phyloP scores from a whole-genome alignment of 345 rosid genomes.

The Gossypium longicalyx region DNA sequence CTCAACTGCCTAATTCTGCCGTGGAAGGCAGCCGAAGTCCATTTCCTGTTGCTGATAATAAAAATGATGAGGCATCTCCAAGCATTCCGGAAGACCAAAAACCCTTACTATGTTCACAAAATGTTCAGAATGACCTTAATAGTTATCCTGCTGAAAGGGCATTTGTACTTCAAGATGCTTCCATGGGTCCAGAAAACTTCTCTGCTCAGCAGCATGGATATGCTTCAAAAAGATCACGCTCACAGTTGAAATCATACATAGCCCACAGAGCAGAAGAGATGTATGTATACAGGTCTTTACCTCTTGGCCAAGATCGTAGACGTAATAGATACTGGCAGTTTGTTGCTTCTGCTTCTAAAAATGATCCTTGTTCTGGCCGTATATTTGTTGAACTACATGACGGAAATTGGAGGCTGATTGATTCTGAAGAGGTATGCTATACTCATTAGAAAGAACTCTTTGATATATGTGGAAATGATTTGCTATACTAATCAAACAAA shows the following conservation, averaged over 20 bases:
- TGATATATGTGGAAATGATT: neutral
- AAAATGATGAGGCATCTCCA: slow-evolving; percentile 48
- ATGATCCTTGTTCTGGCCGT: slow-evolving; percentile 87
- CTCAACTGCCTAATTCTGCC: slow-evolving; percentile 31
- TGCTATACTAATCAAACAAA: neutral
- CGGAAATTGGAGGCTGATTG: slow-evolving; percentile 85
- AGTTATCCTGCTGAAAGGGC: slow-evolving; percentile 42
- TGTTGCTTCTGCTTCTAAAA: slow-evolving; percentile 78
- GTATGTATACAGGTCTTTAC: slow-evolving; percentile 87
- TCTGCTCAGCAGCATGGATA: slow-evolving; percentile 57
- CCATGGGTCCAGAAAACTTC: slow-evolving; percentile 46
- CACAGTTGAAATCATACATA: slow-evolving; percentile 83
- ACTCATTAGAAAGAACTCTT: neutral
- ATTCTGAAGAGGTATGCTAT: slow-evolving; percentile 70
- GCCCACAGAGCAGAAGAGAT: slow-evolving; percentile 92
- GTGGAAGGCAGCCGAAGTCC: slow-evolving; percentile 50
- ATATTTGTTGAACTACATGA: slow-evolving; percentile 80
- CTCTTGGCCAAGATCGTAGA: slow-evolving; percentile 98
- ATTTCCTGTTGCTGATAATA: slow-evolving; percentile 27
- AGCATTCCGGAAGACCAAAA: slow-evolving; percentile 52
- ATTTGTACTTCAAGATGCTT: slow-evolving; percentile 40
- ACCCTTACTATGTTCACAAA: slow-evolving; percentile 36
- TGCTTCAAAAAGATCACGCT: slow-evolving; percentile 80
- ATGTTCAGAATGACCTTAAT: slow-evolving; percentile 40
- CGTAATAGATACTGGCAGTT: slow-evolving; percentile 95